Evolutionary conservation across 1,284 basidiomycete species (phyloP).

Genomic region (Marasmius oreades): DNA sequence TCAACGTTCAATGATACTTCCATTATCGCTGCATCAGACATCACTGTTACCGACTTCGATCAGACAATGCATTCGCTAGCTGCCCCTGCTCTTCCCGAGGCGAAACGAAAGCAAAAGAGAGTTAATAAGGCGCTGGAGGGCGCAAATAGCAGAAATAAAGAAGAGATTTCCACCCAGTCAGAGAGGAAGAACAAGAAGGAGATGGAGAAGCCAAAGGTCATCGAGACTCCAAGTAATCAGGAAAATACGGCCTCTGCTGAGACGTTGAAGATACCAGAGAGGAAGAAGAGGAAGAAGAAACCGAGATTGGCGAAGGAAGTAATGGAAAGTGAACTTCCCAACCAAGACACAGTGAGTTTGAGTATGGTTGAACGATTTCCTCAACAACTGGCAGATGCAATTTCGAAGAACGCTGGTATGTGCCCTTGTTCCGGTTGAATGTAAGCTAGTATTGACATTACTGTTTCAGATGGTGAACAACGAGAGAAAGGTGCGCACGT

Average conservation of each 20-base stretch:
- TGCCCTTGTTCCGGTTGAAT: not conserved
- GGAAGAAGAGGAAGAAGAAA: not conserved
- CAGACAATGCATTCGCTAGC: not conserved
- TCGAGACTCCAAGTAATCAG: not conserved
- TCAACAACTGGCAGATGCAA: not conserved
- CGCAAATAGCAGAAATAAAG: not conserved
- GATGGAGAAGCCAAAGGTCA: not conserved
- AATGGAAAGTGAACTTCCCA: not conserved
- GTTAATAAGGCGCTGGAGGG: too few relatives aligned
- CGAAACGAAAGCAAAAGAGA: not conserved
- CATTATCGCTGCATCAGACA: not conserved
- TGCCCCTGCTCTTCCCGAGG: not conserved
- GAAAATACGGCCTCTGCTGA: not conserved
- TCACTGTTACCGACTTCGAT: not conserved
- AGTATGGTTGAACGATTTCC: not conserved
- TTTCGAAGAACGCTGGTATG: not conserved
- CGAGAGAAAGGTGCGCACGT: not conserved
- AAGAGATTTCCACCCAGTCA: not conserved
- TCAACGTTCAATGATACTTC: not conserved
- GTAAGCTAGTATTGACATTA: not conserved
- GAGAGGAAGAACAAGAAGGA: constrained; percentile 3
- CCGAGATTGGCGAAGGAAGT: not conserved
- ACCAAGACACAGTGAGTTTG: not conserved
- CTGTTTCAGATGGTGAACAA: not conserved
- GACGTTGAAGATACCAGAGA: not conserved